Evolutionary conservation across 1,139 yeast genomes (phyloP), one percentile per base, ranked within the genome.

Genomic region (Suhomyces taliae): DNA sequence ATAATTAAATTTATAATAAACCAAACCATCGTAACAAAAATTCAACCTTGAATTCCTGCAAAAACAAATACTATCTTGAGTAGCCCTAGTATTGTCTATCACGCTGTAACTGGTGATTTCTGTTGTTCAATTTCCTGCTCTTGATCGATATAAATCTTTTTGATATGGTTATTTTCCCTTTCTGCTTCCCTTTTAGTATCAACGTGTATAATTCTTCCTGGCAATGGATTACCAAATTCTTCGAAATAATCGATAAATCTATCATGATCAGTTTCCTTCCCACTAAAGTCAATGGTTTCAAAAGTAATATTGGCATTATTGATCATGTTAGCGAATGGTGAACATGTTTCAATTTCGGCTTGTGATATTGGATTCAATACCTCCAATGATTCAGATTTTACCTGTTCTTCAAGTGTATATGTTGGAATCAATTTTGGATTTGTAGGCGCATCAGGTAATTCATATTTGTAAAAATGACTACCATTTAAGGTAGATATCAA

Each of bases 271-370:
- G 44, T 46, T 4, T 36, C 37, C 29, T 42, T 51, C 6, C 46
- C 48, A 7, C 47, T 55, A 39, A 59, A 57, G 24, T 53, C 61
- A 54, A 64, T 73, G 14, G 66, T 62, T 15, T 70, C 65, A 50
- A 73, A 66, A 39, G 62, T 62, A 27, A 72, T 62, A 44, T 69
- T 67, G 34, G 60, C 57, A 52, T 74, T 75, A 43, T 72, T 75
- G 52, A 80, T 75, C 36, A 81, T 59, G 43, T 77, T 77, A 31
- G 78, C 69, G 53, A 72, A 81, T 1, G 87, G 85, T 19, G 72
- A 67, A 54, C 86, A 79, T 0, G 90, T 81, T 53, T 85, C 89
- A 47, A 85, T 78, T 59, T 85, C 90, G 36, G 82, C 79, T 51
- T 80, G 80, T 0, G 86, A 75, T 36, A 84, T 62, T 1, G 87